Evolutionary conservation across 768 basidiomycete genomes (phyloP).

Genomic region (Ephemerocybe angulata): DNA sequence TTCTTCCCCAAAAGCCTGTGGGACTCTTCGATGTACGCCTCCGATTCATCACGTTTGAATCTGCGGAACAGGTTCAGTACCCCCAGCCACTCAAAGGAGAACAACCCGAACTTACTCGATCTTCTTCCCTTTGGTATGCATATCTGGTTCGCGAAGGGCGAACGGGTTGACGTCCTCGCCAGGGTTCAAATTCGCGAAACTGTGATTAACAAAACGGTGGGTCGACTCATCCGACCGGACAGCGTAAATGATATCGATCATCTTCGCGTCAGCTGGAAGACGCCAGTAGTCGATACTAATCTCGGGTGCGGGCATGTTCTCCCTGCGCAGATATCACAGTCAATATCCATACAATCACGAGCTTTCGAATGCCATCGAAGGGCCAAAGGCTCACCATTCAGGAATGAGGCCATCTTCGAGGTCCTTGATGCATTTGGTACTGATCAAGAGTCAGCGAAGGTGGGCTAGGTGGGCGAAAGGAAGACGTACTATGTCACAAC

Average conservation of each 20-base stretch:
- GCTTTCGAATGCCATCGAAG: background rate
- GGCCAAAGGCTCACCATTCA: conserved; percentile 56
- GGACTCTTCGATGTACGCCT: conserved; percentile 59
- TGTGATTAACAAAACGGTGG: conserved; percentile 95
- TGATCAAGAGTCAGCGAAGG: conserved; percentile 20
- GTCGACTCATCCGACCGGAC: conserved; percentile 92
- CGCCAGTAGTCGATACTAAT: conserved; percentile 98
- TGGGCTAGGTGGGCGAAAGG: conserved; percentile 1
- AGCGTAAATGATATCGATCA: conserved; percentile 87
- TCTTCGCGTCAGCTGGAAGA: conserved; percentile 61
- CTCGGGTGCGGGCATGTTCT: conserved; percentile 68
- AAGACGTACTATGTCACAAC: conserved; percentile 78
- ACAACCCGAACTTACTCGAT: conserved; percentile 52
- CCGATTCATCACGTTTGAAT: conserved; percentile 66
- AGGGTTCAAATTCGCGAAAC: conserved; percentile 79
- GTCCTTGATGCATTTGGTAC: conserved; percentile 80
- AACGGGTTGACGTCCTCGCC: conserved; percentile 85
- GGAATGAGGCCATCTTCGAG: conserved; percentile 79
- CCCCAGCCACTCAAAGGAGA: background rate
- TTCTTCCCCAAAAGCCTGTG: conserved; percentile 46
- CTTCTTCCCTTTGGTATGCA: conserved; percentile 74
- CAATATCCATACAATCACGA: background rate
- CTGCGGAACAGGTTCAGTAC: conserved; percentile 28
- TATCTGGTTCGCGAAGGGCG: conserved; percentile 83
- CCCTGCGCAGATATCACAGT: conserved; percentile 35